Conservation (phyloP, 2,329 filamentous ascomycete genomes). For the Fusarium liriodendri region DNA sequence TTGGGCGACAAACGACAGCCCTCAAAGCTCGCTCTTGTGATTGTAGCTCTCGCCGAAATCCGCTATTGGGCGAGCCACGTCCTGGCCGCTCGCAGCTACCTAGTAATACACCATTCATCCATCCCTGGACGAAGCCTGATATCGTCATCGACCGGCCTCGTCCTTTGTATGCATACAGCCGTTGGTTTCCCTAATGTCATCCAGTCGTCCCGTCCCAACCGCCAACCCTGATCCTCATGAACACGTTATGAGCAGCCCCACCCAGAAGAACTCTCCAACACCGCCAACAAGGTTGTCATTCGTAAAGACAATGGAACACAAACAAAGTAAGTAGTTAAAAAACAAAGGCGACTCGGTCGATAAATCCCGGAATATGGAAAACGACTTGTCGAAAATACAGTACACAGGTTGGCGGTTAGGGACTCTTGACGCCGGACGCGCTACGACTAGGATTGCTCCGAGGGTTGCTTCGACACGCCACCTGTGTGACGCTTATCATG, state of each 20-base stretch:
- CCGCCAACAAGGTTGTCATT: conserved; percentile 27
- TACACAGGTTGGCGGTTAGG: conserved; percentile 25
- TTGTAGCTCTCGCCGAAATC: conserved; percentile 35
- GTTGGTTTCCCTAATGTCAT: neutral
- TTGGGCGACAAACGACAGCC: conserved; percentile 25
- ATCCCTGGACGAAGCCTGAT: conserved; percentile 5
- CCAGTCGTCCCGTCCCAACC: conserved; percentile 2
- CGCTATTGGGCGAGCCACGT: conserved; percentile 25
- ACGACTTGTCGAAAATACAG: conserved; percentile 39
- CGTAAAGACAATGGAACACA: conserved; percentile 25
- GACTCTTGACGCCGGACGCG: neutral
- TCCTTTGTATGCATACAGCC: conserved; percentile 12
- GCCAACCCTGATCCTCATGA: conserved; percentile 32
- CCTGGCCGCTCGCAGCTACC: conserved; percentile 24
- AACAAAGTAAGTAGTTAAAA: conserved; percentile 12
- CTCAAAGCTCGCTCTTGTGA: conserved; percentile 31
- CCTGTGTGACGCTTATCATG: conserved; percentile 52
- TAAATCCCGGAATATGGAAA: conserved; percentile 17
- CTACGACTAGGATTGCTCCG: conserved; percentile 45
- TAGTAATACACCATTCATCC: conserved; percentile 33
- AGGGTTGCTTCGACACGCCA: conserved; percentile 47
- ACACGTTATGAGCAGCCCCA: conserved; percentile 25
- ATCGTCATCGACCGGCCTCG: conserved; percentile 1
- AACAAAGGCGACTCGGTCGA: conserved; percentile 24
- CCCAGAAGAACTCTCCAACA: conserved; percentile 32